phyloP scores from a whole-genome alignment of 768 basidiomycete genomes.

The Tulasnella sp. region DNA sequence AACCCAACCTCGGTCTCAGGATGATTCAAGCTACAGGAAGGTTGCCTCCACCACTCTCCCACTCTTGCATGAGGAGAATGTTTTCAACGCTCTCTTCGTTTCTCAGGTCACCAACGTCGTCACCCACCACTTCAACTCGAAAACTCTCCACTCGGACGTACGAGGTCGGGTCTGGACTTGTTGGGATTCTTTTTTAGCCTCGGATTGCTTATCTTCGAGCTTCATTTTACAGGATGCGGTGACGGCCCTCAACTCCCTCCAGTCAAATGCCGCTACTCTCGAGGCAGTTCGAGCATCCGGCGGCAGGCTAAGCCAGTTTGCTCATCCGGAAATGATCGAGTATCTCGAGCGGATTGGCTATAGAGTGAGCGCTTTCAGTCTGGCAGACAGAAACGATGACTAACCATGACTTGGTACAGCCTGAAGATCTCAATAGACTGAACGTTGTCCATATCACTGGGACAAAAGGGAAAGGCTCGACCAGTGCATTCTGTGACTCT shows the following conservation, averaged over 20 bases:
- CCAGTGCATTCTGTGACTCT: constrained; percentile 89
- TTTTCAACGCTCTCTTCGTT: constrained; percentile 19
- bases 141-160: constrained; percentile 70
- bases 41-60: neutral
- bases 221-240: constrained; percentile 58
- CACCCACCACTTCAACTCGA: constrained; percentile 35
- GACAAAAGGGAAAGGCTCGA: constrained; percentile 98
- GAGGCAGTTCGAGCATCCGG: constrained; percentile 81
- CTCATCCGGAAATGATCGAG: constrained; percentile 88
- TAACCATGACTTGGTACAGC: constrained; percentile 49
- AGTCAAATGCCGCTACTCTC: constrained; percentile 92
- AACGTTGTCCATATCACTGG: constrained; percentile 97
- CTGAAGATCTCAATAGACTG: constrained; percentile 78
- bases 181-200: neutral
- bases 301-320: constrained; percentile 57
- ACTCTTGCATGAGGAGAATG: constrained; percentile 32
- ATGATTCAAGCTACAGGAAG: too few relatives aligned
- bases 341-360: constrained; percentile 88
- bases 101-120: constrained; percentile 1
- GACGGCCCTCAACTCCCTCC: constrained; percentile 72
- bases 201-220: constrained; percentile 22
- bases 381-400: neutral
- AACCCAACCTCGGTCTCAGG: neutral
- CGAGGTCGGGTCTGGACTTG: constrained; percentile 38
- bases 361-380: constrained; percentile 55